Conservation (phyloP, 768 basidiomycete genomes). For the Leccinum boreale region DNA sequence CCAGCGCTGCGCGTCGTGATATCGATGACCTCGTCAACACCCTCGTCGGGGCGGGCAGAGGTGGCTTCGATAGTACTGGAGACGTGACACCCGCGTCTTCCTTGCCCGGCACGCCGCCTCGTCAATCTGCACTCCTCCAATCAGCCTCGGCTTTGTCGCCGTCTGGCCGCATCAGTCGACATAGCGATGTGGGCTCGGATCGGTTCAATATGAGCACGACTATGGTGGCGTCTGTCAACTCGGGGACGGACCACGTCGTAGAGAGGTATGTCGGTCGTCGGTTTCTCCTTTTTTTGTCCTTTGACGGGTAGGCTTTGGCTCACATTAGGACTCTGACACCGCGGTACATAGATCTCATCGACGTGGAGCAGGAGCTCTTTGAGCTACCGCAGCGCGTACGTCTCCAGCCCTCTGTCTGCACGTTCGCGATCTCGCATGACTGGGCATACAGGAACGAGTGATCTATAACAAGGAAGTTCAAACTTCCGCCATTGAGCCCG, state of each 20-base stretch:
- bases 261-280: slow-evolving; percentile 51
- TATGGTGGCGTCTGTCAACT: slow-evolving; percentile 46
- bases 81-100: slow-evolving; percentile 71
- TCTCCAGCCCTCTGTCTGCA: background rate
- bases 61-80: slow-evolving; percentile 50
- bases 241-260: slow-evolving; percentile 64
- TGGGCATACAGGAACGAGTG: slow-evolving; percentile 58
- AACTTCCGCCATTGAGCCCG: slow-evolving; percentile 64
- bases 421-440: background rate
- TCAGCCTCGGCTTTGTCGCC: slow-evolving; percentile 36
- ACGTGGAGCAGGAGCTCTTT: slow-evolving; percentile 86
- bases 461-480: slow-evolving; percentile 85
- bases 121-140: slow-evolving; percentile 36
- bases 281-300: background rate
- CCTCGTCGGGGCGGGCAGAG: slow-evolving; percentile 46
- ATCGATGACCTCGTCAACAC: slow-evolving; percentile 70
- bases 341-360: slow-evolving; percentile 73
- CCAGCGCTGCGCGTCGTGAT: slow-evolving; percentile 46
- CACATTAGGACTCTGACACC: slow-evolving; percentile 55
- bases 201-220: slow-evolving; percentile 42
- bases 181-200: slow-evolving; percentile 62
- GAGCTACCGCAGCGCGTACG: slow-evolving; percentile 83
- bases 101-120: slow-evolving; percentile 64
- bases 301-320: slow-evolving; percentile 2
- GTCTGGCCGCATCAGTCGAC: slow-evolving; percentile 67